phyloP scores from a whole-genome alignment of 306 rosid species.

The Astragalus glycyphyllos region DNA sequence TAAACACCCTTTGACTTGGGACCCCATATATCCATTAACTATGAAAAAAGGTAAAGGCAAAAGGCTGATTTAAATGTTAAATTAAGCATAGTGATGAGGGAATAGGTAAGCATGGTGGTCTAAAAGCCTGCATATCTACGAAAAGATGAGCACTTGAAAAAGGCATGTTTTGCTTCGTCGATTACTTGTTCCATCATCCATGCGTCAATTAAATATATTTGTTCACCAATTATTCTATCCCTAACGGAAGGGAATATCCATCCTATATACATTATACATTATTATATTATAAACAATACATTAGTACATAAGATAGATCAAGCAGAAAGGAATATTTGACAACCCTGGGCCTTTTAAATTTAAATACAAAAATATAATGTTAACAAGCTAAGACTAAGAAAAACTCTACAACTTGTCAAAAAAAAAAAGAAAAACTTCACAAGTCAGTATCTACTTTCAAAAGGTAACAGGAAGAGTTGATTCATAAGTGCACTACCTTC shows the following conservation, averaged over 20 bases:
- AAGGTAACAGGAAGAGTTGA: constrained; percentile 51
- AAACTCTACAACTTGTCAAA: constrained; percentile 52
- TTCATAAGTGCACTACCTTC: constrained; percentile 63
- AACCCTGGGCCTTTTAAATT: constrained; percentile 22
- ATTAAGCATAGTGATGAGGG: constrained; percentile 49
- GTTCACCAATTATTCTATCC: constrained; percentile 27
- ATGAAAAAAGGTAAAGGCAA: constrained; percentile 38
- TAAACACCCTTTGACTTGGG: constrained; percentile 37
- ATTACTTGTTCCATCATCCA: constrained; percentile 50
- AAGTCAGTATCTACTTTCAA: constrained; percentile 70
- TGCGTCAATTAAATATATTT: constrained; percentile 40
- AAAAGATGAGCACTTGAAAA: constrained; percentile 62
- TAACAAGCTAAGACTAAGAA: constrained; percentile 14
- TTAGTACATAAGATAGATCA: background rate
- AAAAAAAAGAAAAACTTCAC: constrained; percentile 45
- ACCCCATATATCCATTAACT: constrained; percentile 49
- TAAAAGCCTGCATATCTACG: constrained; percentile 71
- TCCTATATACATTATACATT: background rate
- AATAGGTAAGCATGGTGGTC: constrained; percentile 74
- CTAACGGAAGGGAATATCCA: constrained; percentile 38
- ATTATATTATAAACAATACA: too few species aligned
- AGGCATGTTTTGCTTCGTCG: constrained; percentile 55
- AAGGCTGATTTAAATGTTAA: constrained; percentile 44
- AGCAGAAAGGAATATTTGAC: constrained; percentile 50
- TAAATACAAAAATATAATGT: constrained; percentile 42